phyloP scores from a whole-genome alignment of 2,329 filamentous ascomycete genomes.

The Trichoderma sp. region DNA sequence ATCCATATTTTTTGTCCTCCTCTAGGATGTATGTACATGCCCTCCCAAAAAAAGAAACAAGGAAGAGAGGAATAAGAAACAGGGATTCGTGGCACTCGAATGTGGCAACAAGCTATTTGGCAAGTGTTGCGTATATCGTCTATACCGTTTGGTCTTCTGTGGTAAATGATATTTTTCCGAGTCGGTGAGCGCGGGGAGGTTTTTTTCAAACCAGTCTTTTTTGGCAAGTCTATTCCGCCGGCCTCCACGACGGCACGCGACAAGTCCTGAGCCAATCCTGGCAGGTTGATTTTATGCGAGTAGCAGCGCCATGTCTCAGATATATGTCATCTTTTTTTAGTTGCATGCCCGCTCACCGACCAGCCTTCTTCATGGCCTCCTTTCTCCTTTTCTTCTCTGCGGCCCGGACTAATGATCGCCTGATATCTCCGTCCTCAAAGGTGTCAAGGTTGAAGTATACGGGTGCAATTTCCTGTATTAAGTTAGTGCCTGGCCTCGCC shows the following conservation, averaged over 20 bases:
- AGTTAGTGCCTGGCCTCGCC: conserved; percentile 15
- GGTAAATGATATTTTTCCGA: neutral
- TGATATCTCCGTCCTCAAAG: conserved; percentile 87
- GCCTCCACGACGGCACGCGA: conserved; percentile 1
- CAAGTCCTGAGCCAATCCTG: neutral
- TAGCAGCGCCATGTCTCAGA: conserved; percentile 3
- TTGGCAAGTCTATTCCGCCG: neutral
- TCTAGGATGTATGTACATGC: neutral
- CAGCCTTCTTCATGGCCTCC: conserved; percentile 56
- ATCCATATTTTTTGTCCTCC: neutral
- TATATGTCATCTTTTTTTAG: neutral
- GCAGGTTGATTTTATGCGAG: conserved; percentile 8
- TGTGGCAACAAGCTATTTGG: neutral
- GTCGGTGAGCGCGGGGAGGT: neutral
- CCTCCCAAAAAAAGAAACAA: neutral
- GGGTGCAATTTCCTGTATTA: conserved; percentile 80
- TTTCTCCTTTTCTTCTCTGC: conserved; percentile 64
- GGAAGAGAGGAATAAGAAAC: neutral
- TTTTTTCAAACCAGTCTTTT: neutral
- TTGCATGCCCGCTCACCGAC: conserved; percentile 38
- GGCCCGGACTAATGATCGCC: conserved; percentile 63
- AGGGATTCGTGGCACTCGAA: neutral
- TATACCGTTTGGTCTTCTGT: neutral
- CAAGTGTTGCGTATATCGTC: neutral
- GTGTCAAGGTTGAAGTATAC: conserved; percentile 84